These are phyloP conservation scores for Termitomyces sp. DNA, from an alignment of 768 basidiomycete species.

Conservation along the genomic window DNA sequence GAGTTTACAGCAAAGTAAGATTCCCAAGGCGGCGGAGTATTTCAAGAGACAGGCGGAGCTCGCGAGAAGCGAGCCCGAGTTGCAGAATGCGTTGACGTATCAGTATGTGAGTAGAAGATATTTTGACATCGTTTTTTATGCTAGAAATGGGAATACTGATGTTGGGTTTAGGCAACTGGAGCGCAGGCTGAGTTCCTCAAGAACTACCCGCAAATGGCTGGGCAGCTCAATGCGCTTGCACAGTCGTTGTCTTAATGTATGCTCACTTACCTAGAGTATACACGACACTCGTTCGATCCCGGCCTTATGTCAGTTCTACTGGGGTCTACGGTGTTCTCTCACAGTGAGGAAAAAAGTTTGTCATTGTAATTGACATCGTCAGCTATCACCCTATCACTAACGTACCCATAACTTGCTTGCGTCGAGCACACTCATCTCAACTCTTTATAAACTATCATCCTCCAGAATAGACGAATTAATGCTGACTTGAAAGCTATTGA, in stretches of 20 bases:
- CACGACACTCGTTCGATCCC: too few species aligned
- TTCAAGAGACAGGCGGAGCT: slow-evolving; percentile 83
- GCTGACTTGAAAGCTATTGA: not conserved
- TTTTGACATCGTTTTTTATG: not conserved
- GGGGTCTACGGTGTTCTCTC: not conserved
- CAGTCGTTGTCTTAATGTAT: slow-evolving; percentile 18
- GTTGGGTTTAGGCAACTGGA: slow-evolving; percentile 58
- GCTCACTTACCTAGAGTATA: not conserved
- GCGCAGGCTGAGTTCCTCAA: slow-evolving; percentile 82
- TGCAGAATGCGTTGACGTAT: slow-evolving; percentile 74
- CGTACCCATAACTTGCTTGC: slow-evolving; percentile 7
- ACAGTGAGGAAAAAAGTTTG: not conserved
- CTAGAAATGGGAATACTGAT: not conserved
- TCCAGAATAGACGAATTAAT: not conserved
- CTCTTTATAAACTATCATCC: not conserved
- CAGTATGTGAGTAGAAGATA: slow-evolving; percentile 57
- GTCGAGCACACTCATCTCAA: slow-evolving; percentile 11
- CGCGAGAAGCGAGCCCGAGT: slow-evolving; percentile 87
- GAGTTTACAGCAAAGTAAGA: slow-evolving; percentile 84
- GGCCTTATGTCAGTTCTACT: too few species aligned
- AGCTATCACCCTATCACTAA: not conserved
- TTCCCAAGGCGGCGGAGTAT: slow-evolving; percentile 81
- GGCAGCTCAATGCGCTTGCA: slow-evolving; percentile 50
- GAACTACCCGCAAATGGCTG: slow-evolving; percentile 83
- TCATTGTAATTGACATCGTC: not conserved